Evolutionary conservation across 2,329 filamentous ascomycete species (phyloP).

Genomic region (Fusarium avenaceum): DNA sequence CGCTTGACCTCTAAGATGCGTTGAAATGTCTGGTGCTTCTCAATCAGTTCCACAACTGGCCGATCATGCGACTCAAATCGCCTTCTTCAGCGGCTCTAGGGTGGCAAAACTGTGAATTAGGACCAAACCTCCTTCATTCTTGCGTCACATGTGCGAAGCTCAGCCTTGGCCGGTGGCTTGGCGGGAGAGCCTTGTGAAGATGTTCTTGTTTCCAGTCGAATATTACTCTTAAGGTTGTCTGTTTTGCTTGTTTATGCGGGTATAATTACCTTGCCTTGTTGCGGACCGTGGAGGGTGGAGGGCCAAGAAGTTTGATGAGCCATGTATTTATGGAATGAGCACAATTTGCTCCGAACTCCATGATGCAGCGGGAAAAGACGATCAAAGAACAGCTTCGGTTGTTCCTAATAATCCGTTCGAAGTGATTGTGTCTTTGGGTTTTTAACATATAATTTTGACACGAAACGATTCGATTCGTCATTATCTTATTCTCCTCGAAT

Average conservation of each 20-base stretch:
- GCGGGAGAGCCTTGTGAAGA: constrained; percentile 21
- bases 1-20: constrained; percentile 25
- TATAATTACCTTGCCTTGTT: constrained; percentile 6
- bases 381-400: too few species aligned
- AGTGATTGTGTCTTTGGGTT: too few species aligned
- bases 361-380: too few species aligned
- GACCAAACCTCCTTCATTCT: constrained; percentile 22
- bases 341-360: too few species aligned
- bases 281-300: neutral
- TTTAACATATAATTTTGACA: too few species aligned
- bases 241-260: neutral
- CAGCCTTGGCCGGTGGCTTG: constrained; percentile 33
- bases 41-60: constrained; percentile 29
- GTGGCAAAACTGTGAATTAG: constrained; percentile 37
- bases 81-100: constrained; percentile 27
- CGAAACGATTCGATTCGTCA: neutral
- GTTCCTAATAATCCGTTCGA: too few species aligned
- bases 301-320: neutral
- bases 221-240: constrained; percentile 11
- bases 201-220: constrained; percentile 8
- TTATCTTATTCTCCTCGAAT: neutral
- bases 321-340: neutral
- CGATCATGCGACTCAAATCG: constrained; percentile 42
- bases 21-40: constrained; percentile 16
- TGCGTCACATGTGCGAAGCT: constrained; percentile 36